Conservation (phyloP, 305 asterid species). For the Fraxinus paxiana region DNA sequence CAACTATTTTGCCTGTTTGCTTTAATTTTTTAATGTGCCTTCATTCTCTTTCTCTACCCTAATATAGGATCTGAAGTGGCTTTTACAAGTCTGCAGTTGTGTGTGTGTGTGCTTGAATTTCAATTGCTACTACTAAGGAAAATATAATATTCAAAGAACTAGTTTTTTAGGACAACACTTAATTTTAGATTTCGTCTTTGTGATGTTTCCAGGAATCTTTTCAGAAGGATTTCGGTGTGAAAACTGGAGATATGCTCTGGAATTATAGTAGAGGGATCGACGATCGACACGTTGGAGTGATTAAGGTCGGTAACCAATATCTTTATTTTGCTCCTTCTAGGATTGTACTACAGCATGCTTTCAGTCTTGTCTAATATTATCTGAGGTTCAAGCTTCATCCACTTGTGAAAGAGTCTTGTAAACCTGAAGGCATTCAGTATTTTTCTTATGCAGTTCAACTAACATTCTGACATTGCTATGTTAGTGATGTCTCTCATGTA, state of each 20-base stretch:
- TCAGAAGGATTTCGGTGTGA: slow-evolving; percentile 82
- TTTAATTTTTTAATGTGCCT: background rate
- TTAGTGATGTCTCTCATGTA: slow-evolving; percentile 6
- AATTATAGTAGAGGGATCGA: slow-evolving; percentile 87
- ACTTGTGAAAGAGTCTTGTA: slow-evolving; percentile 7
- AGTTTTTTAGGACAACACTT: background rate
- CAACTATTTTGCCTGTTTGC: background rate
- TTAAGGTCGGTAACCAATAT: slow-evolving; percentile 40
- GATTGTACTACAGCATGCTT: slow-evolving; percentile 6
- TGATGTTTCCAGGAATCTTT: slow-evolving; percentile 69
- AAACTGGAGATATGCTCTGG: slow-evolving; percentile 95
- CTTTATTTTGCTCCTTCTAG: background rate
- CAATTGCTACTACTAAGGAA: slow-evolving; percentile 4
- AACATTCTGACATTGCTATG: background rate
- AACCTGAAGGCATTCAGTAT: slow-evolving; percentile 8
- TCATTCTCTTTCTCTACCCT: background rate
- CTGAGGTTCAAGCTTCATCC: slow-evolving; percentile 8
- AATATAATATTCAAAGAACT: background rate
- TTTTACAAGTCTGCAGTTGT: background rate
- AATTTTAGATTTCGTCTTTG: slow-evolving; percentile 16
- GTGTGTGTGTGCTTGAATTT: slow-evolving; percentile 9
- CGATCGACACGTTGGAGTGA: slow-evolving; percentile 65
- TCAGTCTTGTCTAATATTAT: background rate
- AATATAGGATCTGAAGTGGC: background rate
- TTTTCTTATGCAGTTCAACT: background rate